Conservation (phyloP, 768 basidiomycete genomes). For the Suillus discolor region DNA sequence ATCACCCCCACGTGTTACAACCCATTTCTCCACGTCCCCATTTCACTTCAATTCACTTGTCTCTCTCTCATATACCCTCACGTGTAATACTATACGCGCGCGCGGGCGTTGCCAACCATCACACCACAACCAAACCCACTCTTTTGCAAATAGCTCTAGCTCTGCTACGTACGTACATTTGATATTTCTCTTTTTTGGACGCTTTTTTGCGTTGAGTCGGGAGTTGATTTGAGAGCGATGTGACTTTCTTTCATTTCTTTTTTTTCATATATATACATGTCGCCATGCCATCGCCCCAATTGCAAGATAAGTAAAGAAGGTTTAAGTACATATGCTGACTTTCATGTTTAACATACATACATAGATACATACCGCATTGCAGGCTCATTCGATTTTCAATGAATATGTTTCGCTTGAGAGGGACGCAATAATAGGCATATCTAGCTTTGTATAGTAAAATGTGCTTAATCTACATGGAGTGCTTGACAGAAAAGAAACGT, state of each 20-base stretch:
- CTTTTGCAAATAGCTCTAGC: slow-evolving; percentile 13
- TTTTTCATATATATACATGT: background rate
- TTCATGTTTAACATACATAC: slow-evolving; percentile 13
- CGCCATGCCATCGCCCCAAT: background rate
- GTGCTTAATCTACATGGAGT: slow-evolving; percentile 40
- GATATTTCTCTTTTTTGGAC: slow-evolving; percentile 16
- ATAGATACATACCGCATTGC: background rate
- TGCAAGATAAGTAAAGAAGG: too few relatives aligned
- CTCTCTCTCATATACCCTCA: slow-evolving; percentile 36
- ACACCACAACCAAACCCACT: slow-evolving; percentile 10
- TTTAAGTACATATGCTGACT: slow-evolving; percentile 8
- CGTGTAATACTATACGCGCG: slow-evolving; percentile 39
- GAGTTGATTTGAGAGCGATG: background rate
- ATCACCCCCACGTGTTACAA: slow-evolving; percentile 18
- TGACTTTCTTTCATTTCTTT: background rate
- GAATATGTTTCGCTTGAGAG: background rate
- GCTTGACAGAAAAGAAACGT: slow-evolving; percentile 26
- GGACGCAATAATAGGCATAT: slow-evolving; percentile 12
- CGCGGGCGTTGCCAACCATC: slow-evolving; percentile 13
- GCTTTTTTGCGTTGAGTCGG: slow-evolving; percentile 6
- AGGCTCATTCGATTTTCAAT: background rate
- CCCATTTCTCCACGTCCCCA: background rate
- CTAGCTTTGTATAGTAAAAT: slow-evolving; percentile 26
- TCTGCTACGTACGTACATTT: slow-evolving; percentile 14
- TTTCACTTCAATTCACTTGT: slow-evolving; percentile 23